Evolutionary conservation across 495 filamentous ascomycete genomes (phyloP).

Genomic region (Aspergillus cristatus): DNA sequence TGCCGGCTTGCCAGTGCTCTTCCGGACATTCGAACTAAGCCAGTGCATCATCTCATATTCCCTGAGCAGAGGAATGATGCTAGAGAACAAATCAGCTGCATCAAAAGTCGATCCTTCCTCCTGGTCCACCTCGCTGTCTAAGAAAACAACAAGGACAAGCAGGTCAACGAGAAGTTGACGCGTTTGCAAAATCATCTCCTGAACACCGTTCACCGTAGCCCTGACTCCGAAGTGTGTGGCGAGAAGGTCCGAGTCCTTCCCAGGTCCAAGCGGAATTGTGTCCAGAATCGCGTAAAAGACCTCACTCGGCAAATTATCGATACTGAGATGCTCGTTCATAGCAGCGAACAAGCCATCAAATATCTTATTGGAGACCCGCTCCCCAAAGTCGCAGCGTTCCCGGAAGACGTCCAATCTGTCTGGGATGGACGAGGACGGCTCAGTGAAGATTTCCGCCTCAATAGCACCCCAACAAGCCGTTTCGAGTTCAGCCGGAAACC

Average conservation of each 20-base stretch:
- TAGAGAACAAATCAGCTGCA: slow-evolving; percentile 55
- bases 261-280: slow-evolving; percentile 24
- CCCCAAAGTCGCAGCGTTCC: slow-evolving; percentile 59
- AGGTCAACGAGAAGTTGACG: slow-evolving; percentile 64
- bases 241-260: slow-evolving; percentile 37
- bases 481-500: slow-evolving; percentile 53
- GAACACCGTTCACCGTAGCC: slow-evolving; percentile 60
- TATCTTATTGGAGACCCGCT: slow-evolving; percentile 66
- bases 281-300: slow-evolving; percentile 42
- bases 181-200: slow-evolving; percentile 65
- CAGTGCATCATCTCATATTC: slow-evolving; percentile 73
- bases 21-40: slow-evolving; percentile 54
- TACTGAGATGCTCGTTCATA: slow-evolving; percentile 30
- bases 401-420: slow-evolving; percentile 64
- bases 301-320: slow-evolving; percentile 39
- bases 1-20: slow-evolving; percentile 14
- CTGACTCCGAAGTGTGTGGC: slow-evolving; percentile 63
- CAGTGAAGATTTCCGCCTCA: slow-evolving; percentile 59
- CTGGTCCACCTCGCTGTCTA: slow-evolving; percentile 67
- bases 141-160: slow-evolving; percentile 71
- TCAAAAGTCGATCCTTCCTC: slow-evolving; percentile 59
- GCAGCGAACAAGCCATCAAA: slow-evolving; percentile 35
- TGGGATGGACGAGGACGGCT: slow-evolving; percentile 52
- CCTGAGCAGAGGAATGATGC: slow-evolving; percentile 55
- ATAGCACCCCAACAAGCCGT: slow-evolving; percentile 51